A percentile compares a stretch with the other conserved stretches of the same genome.
Evolutionary conservation across 2,329 filamentous ascomycete species (phyloP).

Genomic region (Fusarium verrucosum): DNA sequence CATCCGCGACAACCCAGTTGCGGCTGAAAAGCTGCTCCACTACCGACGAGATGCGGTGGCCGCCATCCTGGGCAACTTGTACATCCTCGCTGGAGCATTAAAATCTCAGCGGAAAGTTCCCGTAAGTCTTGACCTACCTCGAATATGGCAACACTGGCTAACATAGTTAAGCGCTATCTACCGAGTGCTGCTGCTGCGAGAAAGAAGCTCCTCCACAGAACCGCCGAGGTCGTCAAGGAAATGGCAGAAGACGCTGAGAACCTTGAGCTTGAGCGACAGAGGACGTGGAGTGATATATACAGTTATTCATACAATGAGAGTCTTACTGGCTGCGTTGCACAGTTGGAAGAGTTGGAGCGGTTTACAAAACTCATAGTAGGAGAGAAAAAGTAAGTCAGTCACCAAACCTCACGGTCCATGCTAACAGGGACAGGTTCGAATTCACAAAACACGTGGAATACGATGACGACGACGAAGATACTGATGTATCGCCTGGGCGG

Average conservation of each 20-base stretch:
- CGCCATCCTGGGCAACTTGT: constrained; percentile 65
- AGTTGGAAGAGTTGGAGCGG: constrained; percentile 63
- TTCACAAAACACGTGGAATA: constrained; percentile 42
- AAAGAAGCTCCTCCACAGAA: constrained; percentile 61
- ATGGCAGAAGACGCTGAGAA: constrained; percentile 38
- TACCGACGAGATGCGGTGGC: constrained; percentile 67
- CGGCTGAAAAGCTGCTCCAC: constrained; percentile 58
- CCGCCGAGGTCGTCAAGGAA: constrained; percentile 57
- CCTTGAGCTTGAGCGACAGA: constrained; percentile 47
- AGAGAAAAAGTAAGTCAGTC: constrained; percentile 56
- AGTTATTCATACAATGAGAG: constrained; percentile 64
- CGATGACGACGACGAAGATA: constrained; percentile 33
- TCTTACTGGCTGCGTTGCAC: constrained; percentile 62
- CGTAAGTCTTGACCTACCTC: constrained; percentile 45
- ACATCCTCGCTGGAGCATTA: constrained; percentile 65
- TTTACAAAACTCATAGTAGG: constrained; percentile 68
- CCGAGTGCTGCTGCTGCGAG: constrained; percentile 64
- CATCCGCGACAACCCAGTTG: constrained; percentile 60
- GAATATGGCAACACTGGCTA: background rate
- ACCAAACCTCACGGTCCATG: background rate
- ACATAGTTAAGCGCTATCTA: constrained; percentile 57
- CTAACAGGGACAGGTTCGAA: constrained; percentile 47
- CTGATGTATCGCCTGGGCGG: constrained; percentile 24
- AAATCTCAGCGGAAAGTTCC: constrained; percentile 60
- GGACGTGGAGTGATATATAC: constrained; percentile 66